A percentile compares a stretch with the other conserved stretches of the same genome.
These are phyloP conservation scores for Saccharomycopsis babjevae DNA, from an alignment of 805 yeast genomes.

Conservation along the genomic window DNA sequence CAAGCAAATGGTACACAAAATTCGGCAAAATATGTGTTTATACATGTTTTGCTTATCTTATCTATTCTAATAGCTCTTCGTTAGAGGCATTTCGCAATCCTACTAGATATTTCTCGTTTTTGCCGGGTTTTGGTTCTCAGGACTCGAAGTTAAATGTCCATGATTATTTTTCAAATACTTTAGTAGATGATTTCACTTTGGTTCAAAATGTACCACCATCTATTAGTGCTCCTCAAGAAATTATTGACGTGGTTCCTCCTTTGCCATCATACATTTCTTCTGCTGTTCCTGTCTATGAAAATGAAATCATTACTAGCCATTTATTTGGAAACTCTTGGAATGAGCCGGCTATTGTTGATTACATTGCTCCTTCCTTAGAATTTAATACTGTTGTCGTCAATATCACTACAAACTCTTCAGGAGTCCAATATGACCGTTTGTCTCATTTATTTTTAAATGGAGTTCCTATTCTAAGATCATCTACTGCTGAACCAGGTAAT, in stretches of 20 bases:
- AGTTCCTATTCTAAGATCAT: conserved; percentile 70
- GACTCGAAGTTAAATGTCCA: not conserved
- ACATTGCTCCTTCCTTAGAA: conserved; percentile 35
- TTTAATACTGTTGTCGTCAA: conserved; percentile 47
- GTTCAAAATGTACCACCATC: not conserved
- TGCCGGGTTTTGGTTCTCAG: not conserved
- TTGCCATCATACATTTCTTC: conserved; percentile 1
- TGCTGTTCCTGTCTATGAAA: conserved; percentile 23
- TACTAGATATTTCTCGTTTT: not conserved
- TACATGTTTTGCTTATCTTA: not conserved
- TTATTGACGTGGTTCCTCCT: conserved; percentile 12
- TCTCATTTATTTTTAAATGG: conserved; percentile 55
- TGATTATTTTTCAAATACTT: not conserved
- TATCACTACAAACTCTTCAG: conserved; percentile 41
- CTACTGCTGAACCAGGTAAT: conserved; percentile 72
- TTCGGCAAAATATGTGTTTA: not conserved
- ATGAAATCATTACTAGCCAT: conserved; percentile 31
- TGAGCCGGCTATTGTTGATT: conserved; percentile 33
- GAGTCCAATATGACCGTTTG: conserved; percentile 56
- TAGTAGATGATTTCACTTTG: not conserved
- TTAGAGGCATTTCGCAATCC: not conserved
- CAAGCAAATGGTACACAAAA: too few relatives aligned
- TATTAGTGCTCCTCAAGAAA: conserved; percentile 1
- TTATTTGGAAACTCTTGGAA: conserved; percentile 57
- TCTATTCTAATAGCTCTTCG: not conserved